Base-by-base conservation (phyloP, 768 basidiomycete species). In the Harrya chromipes region DNA sequence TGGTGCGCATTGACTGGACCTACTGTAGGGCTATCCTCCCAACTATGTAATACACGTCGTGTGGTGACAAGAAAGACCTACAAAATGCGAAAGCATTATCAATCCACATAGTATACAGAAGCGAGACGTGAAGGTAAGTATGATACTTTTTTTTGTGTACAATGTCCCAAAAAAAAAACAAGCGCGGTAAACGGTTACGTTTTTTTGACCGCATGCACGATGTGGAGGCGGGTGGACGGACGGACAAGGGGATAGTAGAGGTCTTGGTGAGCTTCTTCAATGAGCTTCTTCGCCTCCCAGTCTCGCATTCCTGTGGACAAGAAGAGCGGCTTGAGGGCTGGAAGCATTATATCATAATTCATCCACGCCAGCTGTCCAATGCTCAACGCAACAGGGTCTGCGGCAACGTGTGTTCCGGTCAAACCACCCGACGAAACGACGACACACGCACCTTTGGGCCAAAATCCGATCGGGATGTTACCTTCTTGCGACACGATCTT, bases 81-180 rank as follows among this genome's bases (percentile, higher is more conserved):
- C 78, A 78, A 83, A 87, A 85, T 77, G 79, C 81, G 74, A 84
- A 84, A 83, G 80, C 81, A 90, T 87, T 87, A 88, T 88, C 87
- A 81, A 90, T 39, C 83, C 78, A 64, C 66, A 69, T 64, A 66
- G 58, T 40, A 57, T 59, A 60, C 43, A 52, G 19, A 44, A 38
- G 26, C 43, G 27, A 52, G 37, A 39, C 52, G 47, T 49, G 54
- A 45, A 52, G 29, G 21, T 42, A 36, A 47, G 46, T 59, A 62
- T 63, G 40, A 43, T 68, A 60, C 63, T 68, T 70, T 67, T 66
- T 55, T 52, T 51, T 54, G 46, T 45, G 45, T 46, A 54, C 49
- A 63, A 29, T 46, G 61, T 60, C 56, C 58, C 61, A 53, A 53
- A 42, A 48, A 46, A 35, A 44, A 35, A 45, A 40, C 14, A 11